A percentile compares a stretch with the other conserved stretches of the same genome.
phyloP scores from a whole-genome alignment of 2,329 filamentous ascomycete genomes.

The Colletotrichum euphorbiae region DNA sequence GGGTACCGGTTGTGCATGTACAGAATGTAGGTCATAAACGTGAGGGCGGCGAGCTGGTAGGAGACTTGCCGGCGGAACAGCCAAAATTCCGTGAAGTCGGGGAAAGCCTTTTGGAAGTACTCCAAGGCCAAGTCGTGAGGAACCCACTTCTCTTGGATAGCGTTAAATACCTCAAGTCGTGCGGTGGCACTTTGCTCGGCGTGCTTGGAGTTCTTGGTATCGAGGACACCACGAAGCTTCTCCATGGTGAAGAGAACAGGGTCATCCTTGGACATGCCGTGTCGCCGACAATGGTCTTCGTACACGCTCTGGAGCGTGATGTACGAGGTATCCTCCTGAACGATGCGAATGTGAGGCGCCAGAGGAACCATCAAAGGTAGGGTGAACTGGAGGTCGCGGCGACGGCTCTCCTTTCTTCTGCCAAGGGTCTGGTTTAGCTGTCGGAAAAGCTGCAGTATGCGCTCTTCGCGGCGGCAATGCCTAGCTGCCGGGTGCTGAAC shows the following conservation, averaged over 20 bases:
- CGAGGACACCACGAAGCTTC: conserved; percentile 82
- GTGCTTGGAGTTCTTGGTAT: conserved; percentile 73
- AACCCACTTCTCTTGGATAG: conserved; percentile 95
- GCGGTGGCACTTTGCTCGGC: conserved; percentile 78
- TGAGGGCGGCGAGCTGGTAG: conserved; percentile 93
- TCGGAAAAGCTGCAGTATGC: conserved; percentile 94
- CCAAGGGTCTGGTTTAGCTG: conserved; percentile 94
- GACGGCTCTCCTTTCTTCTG: conserved; percentile 94
- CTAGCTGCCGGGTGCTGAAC: conserved; percentile 95
- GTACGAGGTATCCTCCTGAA: conserved; percentile 95
- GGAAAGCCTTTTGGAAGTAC: conserved; percentile 90
- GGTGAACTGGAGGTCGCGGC: conserved; percentile 95
- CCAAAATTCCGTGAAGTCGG: conserved; percentile 95
- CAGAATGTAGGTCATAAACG: conserved; percentile 99
- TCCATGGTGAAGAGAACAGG: conserved; percentile 96
- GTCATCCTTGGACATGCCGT: conserved; percentile 92
- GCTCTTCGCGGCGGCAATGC: conserved; percentile 92
- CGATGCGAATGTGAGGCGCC: conserved; percentile 92
- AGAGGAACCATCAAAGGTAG: conserved; percentile 95
- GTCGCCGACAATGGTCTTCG: conserved; percentile 93
- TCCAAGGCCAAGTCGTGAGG: conserved; percentile 84
- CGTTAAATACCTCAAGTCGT: conserved; percentile 90
- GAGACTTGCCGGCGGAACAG: conserved; percentile 97
- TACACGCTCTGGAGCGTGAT: conserved; percentile 95
- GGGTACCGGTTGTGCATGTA: conserved; percentile 97